Evolutionary conservation across 2,329 filamentous ascomycete species (phyloP).

Genomic region (Pyrenophora graminea): DNA sequence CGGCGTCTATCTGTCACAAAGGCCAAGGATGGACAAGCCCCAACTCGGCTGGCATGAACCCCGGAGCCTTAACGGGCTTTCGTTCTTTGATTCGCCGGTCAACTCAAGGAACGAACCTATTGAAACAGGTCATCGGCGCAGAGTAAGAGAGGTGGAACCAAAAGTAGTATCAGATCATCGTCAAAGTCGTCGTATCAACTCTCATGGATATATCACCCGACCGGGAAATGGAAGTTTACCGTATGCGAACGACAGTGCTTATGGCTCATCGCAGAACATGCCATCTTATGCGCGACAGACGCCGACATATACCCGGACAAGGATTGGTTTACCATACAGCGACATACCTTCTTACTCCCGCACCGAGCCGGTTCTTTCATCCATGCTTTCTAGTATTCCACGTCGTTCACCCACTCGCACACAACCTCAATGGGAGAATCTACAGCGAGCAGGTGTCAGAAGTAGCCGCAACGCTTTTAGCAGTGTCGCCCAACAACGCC

Average conservation of each 20-base stretch:
- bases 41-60: slow-evolving; percentile 26
- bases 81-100: slow-evolving; percentile 41
- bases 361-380: slow-evolving; percentile 18
- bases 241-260: slow-evolving; percentile 9
- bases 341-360: slow-evolving; percentile 11
- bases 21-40: slow-evolving; percentile 6
- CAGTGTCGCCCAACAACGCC: background rate
- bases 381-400: slow-evolving; percentile 22
- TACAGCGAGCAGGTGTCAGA: slow-evolving; percentile 29
- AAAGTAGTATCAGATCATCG: slow-evolving; percentile 3
- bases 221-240: slow-evolving; percentile 12
- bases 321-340: slow-evolving; percentile 9
- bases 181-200: slow-evolving; percentile 15
- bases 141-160: slow-evolving; percentile 1
- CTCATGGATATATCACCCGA: slow-evolving; percentile 19
- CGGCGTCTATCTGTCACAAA: slow-evolving; percentile 33
- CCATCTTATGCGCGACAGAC: slow-evolving; percentile 6
- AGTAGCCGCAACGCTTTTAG: slow-evolving; percentile 24
- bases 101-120: slow-evolving; percentile 25
- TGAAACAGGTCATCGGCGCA: slow-evolving; percentile 2
- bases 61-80: slow-evolving; percentile 41
- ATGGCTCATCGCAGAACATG: slow-evolving; percentile 7
- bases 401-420: slow-evolving; percentile 15
- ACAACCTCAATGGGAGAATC: slow-evolving; percentile 19
- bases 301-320: slow-evolving; percentile 5